Evolutionary conservation across 345 rosid genomes (phyloP).

Genomic region (Hibiscus mutabilis): DNA sequence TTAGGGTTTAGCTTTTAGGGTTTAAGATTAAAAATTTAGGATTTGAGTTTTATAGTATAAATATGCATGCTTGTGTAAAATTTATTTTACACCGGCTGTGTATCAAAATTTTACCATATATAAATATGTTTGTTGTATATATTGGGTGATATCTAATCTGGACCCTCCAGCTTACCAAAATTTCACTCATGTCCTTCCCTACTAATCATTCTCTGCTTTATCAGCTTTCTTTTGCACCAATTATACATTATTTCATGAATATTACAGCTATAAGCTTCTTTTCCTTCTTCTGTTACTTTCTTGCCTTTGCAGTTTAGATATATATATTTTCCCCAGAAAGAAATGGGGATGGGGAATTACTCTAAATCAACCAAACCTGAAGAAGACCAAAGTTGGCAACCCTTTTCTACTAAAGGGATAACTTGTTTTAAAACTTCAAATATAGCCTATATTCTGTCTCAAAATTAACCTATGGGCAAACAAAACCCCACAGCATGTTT

Average conservation of each 20-base stretch:
- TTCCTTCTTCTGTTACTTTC: not conserved
- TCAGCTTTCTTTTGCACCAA: not conserved
- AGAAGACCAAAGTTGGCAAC: not conserved
- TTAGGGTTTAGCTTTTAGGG: no score
- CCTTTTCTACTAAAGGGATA: not conserved
- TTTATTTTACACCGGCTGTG: no score
- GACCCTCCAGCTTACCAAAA: conserved; percentile 28
- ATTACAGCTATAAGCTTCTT: not conserved
- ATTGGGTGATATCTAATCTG: no score
- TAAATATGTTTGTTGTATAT: not conserved
- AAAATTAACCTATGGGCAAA: not conserved
- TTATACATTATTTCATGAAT: not conserved
- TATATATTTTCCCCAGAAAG: not conserved
- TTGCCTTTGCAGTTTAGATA: not conserved
- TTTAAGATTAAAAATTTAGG: no score
- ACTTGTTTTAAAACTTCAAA: not conserved
- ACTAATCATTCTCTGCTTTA: not conserved
- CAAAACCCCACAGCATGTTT: not conserved
- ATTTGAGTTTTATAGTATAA: no score
- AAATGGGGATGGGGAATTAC: not conserved
- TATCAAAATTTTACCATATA: not conserved
- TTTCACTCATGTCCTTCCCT: conserved; percentile 31
- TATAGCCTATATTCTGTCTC: not conserved
- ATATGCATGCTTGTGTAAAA: no score
- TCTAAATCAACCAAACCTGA: conserved; percentile 5